Base-by-base conservation (phyloP, 2,329 filamentous ascomycete genomes). In the Aspergillus tamarii region DNA sequence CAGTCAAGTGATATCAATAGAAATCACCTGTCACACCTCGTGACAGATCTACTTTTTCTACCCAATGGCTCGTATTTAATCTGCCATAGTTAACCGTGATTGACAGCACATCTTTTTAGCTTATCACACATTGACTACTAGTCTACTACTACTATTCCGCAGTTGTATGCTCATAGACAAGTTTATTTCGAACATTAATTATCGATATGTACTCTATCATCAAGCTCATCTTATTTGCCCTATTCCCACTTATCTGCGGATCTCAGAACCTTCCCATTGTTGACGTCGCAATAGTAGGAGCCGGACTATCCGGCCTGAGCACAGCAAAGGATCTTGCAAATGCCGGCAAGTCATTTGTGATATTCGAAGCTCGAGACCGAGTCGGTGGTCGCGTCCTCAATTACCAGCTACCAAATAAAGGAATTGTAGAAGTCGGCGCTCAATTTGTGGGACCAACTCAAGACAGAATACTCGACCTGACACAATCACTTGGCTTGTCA, bases 371-470 rank as follows among this genome's bases (percentile, higher is more conserved):
- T 34, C 63, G 67, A 43, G 63, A 67, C 28, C 67, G 68, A 26
- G 62, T 70, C 23, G 68, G 68, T 23, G 68, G 68, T 10, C 68
- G 68, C 2, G 63, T 69, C 1, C 56, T 62, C 26, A 69, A 64
- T 21, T 45, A 34, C 8, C 45, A 64, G 10, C 32, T 72, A 3
- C 57, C 61, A 2, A 66, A 66, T 19, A 68, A 68, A 8, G 59
- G 61, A 7, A 57, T 66, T 8, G 67, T 64, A n/a, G 73, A 75
- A 39, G 62, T 71, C 11, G 73, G 72, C 8, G 73, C 67, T 10
- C 69, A 66, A 9, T 75, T 71, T 12, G 60, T 74, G 2, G 71
- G 70, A 28, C 73, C 67, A 46, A 72, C 69, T 7, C 68, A 74
- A 50, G 66, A 72, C 28, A 64, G 61, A 10, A 66, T 72, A 1